Evolutionary conservation across 2,329 filamentous ascomycete genomes (phyloP).

Genomic region (Fusarium protoensiforme): DNA sequence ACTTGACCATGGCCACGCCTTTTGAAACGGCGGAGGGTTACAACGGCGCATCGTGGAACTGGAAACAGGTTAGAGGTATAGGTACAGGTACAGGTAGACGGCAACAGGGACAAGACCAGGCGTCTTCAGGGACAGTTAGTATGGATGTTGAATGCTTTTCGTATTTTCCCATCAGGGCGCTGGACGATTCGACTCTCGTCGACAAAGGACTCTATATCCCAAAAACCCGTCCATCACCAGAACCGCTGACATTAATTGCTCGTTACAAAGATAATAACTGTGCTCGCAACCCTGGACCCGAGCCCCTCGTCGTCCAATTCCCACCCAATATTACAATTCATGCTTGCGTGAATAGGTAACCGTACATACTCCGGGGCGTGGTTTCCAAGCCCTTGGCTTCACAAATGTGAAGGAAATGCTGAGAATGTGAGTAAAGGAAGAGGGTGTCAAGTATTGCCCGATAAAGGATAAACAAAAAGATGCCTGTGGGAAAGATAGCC

Average conservation of each 20-base stretch:
- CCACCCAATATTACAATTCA: conserved; percentile 26
- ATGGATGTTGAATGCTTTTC: conserved; percentile 31
- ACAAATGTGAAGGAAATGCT: conserved; percentile 24
- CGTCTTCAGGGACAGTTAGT: neutral
- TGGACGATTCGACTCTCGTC: conserved; percentile 10
- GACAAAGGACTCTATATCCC: conserved; percentile 13
- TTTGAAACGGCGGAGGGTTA: neutral
- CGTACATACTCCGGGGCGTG: conserved; percentile 8
- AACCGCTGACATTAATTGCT: conserved; percentile 26
- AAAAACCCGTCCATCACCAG: neutral
- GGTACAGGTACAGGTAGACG: neutral
- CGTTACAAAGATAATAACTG: conserved; percentile 28
- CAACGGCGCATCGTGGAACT: conserved; percentile 4
- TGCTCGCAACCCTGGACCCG: conserved; percentile 14
- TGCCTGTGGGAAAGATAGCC: conserved; percentile 13
- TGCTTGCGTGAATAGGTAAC: conserved; percentile 8
- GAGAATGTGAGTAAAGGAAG: conserved; percentile 20
- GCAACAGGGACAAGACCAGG: neutral
- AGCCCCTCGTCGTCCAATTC: conserved; percentile 15
- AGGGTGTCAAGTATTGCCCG: conserved; percentile 13
- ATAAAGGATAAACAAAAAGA: conserved; percentile 28
- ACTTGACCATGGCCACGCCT: neutral
- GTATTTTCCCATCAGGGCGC: conserved; percentile 14
- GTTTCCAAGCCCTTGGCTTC: conserved; percentile 7
- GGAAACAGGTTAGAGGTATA: conserved; percentile 2